A percentile compares a stretch with the other conserved stretches of the same genome.
Conservation (phyloP, 805 yeast species). For the Candida nanaspora region DNA sequence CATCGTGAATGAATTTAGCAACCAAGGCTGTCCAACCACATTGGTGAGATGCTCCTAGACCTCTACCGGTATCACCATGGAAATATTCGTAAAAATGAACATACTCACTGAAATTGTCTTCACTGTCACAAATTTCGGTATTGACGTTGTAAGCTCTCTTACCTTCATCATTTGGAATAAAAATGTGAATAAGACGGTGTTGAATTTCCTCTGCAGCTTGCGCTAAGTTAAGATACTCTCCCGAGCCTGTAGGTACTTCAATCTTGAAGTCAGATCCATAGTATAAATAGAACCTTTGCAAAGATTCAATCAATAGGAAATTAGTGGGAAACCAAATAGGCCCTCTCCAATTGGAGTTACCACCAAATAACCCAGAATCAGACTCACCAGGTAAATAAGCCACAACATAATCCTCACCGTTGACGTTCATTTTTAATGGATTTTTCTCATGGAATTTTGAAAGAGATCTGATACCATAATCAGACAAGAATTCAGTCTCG, state of each 20-base stretch:
- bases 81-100: conserved; percentile 82
- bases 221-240: conserved; percentile 67
- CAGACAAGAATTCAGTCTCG: conserved; percentile 78
- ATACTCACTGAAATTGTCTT: conserved; percentile 66
- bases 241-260: conserved; percentile 84
- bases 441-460: conserved; percentile 80
- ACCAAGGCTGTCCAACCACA: conserved; percentile 96
- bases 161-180: conserved; percentile 55
- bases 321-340: conserved; percentile 96
- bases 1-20: conserved; percentile 86
- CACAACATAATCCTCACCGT: conserved; percentile 65
- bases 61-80: conserved; percentile 92
- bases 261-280: conserved; percentile 82
- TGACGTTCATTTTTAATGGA: conserved; percentile 79
- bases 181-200: conserved; percentile 74
- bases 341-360: conserved; percentile 96
- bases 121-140: conserved; percentile 42
- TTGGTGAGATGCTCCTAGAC: conserved; percentile 89
- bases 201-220: conserved; percentile 88
- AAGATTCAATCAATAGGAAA: conserved; percentile 76
- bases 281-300: conserved; percentile 81
- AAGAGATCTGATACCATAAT: conserved; percentile 80
- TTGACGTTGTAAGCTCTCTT: conserved; percentile 76
- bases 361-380: conserved; percentile 91
- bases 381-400: conserved; percentile 83